phyloP scores from a whole-genome alignment of 2,329 filamentous ascomycete genomes.

The Exophiala mesophila region DNA sequence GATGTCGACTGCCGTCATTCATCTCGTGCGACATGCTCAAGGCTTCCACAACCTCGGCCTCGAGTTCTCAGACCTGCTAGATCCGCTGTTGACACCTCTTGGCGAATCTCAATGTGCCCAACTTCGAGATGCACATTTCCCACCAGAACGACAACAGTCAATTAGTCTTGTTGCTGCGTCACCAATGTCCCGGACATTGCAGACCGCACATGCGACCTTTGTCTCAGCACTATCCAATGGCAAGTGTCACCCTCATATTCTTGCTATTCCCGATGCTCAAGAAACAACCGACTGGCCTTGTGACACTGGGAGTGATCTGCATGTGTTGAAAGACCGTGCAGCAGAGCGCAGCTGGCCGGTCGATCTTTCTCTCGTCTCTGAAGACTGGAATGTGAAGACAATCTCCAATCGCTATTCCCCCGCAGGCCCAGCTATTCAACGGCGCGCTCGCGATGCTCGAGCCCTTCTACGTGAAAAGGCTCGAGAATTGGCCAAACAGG shows the following conservation, averaged over 20 bases:
- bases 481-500: slow-evolving; percentile 51
- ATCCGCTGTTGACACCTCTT: slow-evolving; percentile 71
- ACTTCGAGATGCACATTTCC: slow-evolving; percentile 55
- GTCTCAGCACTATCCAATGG: slow-evolving; percentile 47
- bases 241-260: slow-evolving; percentile 48
- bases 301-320: slow-evolving; percentile 63
- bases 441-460: slow-evolving; percentile 58
- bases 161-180: slow-evolving; percentile 66
- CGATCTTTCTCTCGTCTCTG: slow-evolving; percentile 57
- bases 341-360: slow-evolving; percentile 49
- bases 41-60: slow-evolving; percentile 73
- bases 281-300: slow-evolving; percentile 71
- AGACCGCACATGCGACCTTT: slow-evolving; percentile 70
- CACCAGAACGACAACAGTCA: slow-evolving; percentile 44
- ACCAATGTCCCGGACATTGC: slow-evolving; percentile 73
- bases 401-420: slow-evolving; percentile 42
- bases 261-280: slow-evolving; percentile 70
- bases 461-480: slow-evolving; percentile 54
- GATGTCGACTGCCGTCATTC: slow-evolving; percentile 18
- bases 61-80: slow-evolving; percentile 67
- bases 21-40: slow-evolving; percentile 38
- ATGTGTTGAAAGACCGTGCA: slow-evolving; percentile 58
- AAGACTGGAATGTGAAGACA: slow-evolving; percentile 68
- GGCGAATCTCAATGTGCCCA: slow-evolving; percentile 68
- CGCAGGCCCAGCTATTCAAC: slow-evolving; percentile 49